Evolutionary conservation across 495 filamentous ascomycete species (phyloP).

Genomic region (Aspergillus coremiiformis): DNA sequence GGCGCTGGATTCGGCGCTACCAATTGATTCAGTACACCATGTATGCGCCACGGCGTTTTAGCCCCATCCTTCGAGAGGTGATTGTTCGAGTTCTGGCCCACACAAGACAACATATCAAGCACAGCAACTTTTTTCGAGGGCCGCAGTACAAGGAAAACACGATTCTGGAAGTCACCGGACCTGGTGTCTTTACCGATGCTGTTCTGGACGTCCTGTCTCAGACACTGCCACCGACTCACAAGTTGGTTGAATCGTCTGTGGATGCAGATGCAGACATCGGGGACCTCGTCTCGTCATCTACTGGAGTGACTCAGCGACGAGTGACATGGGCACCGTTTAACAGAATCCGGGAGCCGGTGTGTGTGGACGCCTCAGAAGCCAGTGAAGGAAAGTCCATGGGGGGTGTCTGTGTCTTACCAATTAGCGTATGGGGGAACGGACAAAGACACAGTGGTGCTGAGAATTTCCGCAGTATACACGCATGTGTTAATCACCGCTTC

Average conservation of each 20-base stretch:
- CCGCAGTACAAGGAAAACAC: slow-evolving; percentile 23
- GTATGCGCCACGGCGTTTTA: slow-evolving; percentile 35
- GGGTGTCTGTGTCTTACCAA: slow-evolving; percentile 34
- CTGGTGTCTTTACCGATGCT: slow-evolving; percentile 36
- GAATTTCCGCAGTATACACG: slow-evolving; percentile 22
- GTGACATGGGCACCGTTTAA: slow-evolving; percentile 42
- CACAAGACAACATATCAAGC: slow-evolving; percentile 22
- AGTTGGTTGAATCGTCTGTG: slow-evolving; percentile 22
- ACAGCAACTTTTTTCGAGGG: slow-evolving; percentile 2
- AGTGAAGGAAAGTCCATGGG: slow-evolving; percentile 20
- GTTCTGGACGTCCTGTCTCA: slow-evolving; percentile 32
- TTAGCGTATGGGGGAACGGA: slow-evolving; percentile 41
- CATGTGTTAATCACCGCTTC: slow-evolving; percentile 40
- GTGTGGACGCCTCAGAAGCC: slow-evolving; percentile 24
- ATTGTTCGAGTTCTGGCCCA: slow-evolving; percentile 35
- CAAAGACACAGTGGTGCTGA: slow-evolving; percentile 36
- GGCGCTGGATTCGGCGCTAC: slow-evolving; percentile 36
- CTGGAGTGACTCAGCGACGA: slow-evolving; percentile 12
- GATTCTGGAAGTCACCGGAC: slow-evolving; percentile 32
- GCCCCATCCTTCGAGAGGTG: slow-evolving; percentile 28
- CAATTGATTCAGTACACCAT: slow-evolving; percentile 38
- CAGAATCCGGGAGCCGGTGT: slow-evolving; percentile 23
- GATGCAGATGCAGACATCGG: slow-evolving; percentile 23
- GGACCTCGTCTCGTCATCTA: slow-evolving; percentile 13
- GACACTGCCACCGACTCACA: slow-evolving; percentile 25